Evolutionary conservation across 257 asterid species (phyloP), one percentile per base, ranked within the genome.

Genomic region (Cynanchum wilfordii): DNA sequence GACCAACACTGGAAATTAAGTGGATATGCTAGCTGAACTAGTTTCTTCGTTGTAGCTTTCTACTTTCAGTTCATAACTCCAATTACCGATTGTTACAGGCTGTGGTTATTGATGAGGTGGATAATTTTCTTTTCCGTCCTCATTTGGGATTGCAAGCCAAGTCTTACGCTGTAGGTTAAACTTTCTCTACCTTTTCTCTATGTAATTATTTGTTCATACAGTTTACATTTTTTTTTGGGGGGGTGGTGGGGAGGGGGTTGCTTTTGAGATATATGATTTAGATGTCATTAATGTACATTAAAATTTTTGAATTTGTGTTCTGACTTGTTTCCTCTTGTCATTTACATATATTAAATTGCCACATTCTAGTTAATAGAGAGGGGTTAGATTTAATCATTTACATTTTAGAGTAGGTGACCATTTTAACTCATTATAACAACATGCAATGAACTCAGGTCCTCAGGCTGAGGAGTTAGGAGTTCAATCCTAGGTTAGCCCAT

Each of bases 51-150:
- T 9, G 1, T 51, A 10, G 59, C 19, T 66, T 51, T 33, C 38
- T 36, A 60, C 24, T 56, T 62, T 47, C 71, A 57, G 45, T 62
- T 77, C 50, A 58, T 50, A 49, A 66, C 24, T 59, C 25, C 11
- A 33, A 8, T 67, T 54, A 55, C 77, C 70, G 57, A 63, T 62
- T 44, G 62, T 81, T 77, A 59, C 95, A 95, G 98, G 87, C 82
- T 29, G 99, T 92, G 77, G 97, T 92, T 79, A 95, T 92, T 67
- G 92, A 92, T 40, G 97, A 95, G 82, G 96, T 95, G 84, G 99
- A 95, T 75, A 92, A 83, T 74, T 92, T 95, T 80, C 96, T 95
- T 38, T 95, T 95, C 70, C 93, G 99, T 63, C 99, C 98, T 76
- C 97, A 82, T 78, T 88, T 95, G 74, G 97, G 87, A 80, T 78